Evolutionary conservation across 768 basidiomycete genomes (phyloP).

Genomic region (Kwoniella pini): DNA sequence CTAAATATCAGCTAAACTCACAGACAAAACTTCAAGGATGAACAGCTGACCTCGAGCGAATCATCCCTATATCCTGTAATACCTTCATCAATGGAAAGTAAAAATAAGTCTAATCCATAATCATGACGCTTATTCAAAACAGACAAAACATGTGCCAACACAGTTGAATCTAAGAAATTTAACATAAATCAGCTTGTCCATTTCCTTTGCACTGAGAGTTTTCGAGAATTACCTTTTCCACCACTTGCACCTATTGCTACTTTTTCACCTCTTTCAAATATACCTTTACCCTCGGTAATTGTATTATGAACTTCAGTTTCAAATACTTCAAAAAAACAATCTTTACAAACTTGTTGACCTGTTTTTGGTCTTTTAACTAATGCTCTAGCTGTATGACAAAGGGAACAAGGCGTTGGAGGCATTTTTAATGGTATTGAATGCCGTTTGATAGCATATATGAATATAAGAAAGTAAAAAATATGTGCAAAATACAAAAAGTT

Average conservation of each 20-base stretch:
- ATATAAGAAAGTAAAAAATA: too few species aligned
- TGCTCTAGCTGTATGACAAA: constrained; percentile 74
- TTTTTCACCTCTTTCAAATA: constrained; percentile 85
- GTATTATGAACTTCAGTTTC: constrained; percentile 99
- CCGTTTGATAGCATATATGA: too few species aligned
- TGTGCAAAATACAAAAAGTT: neutral
- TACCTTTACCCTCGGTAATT: constrained; percentile 68
- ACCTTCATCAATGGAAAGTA: constrained; percentile 97
- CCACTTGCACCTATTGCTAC: constrained; percentile 98
- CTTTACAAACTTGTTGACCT: constrained; percentile 93
- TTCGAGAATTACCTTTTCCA: constrained; percentile 73
- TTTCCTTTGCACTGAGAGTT: neutral
- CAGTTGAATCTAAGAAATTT: constrained; percentile 77
- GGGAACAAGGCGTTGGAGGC: constrained; percentile 76
- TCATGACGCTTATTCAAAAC: constrained; percentile 88
- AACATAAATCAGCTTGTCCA: neutral
- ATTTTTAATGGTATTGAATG: constrained; percentile 60
- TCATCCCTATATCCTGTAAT: constrained; percentile 98
- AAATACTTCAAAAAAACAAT: constrained; percentile 87
- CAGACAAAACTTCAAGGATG: neutral
- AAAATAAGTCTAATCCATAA: constrained; percentile 85
- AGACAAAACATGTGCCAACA: constrained; percentile 96
- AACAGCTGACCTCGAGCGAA: constrained; percentile 73
- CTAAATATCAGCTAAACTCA: neutral
- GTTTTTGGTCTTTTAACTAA: constrained; percentile 95